Percentiles rank a stretch among this genome's conserved stretches.
These are phyloP conservation scores for Lodderomyces jiufengensis DNA, from an alignment of 1,139 yeast species.

Conservation along the genomic window DNA sequence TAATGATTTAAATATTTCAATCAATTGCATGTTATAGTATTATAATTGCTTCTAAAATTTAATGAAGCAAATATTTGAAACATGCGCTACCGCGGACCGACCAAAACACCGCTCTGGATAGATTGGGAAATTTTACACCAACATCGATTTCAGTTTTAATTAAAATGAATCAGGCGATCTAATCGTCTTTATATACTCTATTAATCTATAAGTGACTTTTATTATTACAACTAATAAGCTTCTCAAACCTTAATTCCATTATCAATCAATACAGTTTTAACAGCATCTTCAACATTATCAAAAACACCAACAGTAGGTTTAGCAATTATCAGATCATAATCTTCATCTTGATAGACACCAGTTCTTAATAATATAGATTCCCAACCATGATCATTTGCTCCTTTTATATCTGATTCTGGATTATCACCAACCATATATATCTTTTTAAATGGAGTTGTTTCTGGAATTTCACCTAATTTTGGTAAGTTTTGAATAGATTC, in stretches of 20 bases:
- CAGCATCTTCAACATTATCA: constrained; percentile 48
- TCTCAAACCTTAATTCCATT: constrained; percentile 9
- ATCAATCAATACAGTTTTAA: constrained; percentile 26
- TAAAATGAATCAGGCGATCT: no score
- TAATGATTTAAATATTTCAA: no score
- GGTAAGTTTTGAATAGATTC: constrained; percentile 32
- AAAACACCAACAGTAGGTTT: constrained; percentile 48
- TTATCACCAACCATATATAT: constrained; percentile 97
- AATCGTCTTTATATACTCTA: no score
- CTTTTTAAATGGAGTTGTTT: constrained; percentile 42
- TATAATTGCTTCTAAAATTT: no score
- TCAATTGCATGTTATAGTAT: no score
- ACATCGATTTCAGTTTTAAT: no score
- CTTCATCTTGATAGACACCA: constrained; percentile 80
- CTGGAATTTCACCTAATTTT: constrained; percentile 33
- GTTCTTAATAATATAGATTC: constrained; percentile 76
- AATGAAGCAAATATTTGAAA: no score
- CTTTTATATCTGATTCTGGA: constrained; percentile 87
- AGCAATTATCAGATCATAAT: constrained; percentile 38
- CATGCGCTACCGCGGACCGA: no score
- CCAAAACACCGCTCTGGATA: no score
- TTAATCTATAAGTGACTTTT: no score
- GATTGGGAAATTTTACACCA: no score
- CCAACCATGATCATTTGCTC: constrained; percentile 90
- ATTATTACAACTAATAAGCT: no score